Percentiles rank a stretch among this genome's conserved stretches.
Evolutionary conservation across 1,139 yeast genomes (phyloP).

Genomic region (Diutina siamensis): DNA sequence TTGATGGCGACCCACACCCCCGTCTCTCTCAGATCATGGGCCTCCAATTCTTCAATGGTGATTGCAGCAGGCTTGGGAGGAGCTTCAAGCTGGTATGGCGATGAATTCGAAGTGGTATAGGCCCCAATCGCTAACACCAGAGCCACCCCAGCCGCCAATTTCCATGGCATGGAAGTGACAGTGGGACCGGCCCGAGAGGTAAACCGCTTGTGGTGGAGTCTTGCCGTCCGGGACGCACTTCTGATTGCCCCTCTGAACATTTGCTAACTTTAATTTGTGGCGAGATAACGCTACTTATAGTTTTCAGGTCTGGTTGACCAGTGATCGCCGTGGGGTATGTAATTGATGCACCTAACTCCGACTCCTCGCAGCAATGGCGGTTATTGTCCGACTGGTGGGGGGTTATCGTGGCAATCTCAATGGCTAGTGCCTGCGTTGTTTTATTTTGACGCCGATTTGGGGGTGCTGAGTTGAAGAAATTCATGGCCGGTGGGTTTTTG

Average conservation of each 20-base stretch:
- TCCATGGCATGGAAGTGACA: not conserved
- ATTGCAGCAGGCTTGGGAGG: slow-evolving; percentile 10
- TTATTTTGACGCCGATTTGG: too few species aligned
- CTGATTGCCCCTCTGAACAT: not conserved
- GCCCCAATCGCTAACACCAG: not conserved
- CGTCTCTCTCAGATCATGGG: slow-evolving; percentile 8
- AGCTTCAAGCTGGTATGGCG: not conserved
- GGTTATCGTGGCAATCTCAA: not conserved
- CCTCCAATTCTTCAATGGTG: slow-evolving; percentile 9
- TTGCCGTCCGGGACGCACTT: not conserved
- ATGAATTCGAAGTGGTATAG: not conserved
- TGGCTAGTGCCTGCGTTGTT: too few species aligned
- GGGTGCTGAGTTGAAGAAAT: too few species aligned
- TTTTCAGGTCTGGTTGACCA: not conserved
- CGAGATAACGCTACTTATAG: not conserved
- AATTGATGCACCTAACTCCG: not conserved
- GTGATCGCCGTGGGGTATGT: not conserved
- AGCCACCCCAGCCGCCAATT: not conserved
- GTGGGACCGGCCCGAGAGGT: not conserved
- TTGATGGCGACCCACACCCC: slow-evolving; percentile 19
- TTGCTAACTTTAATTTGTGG: not conserved
- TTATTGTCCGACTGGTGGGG: not conserved
- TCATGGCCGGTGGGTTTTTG: too few species aligned
- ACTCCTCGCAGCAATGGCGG: not conserved
- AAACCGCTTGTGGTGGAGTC: not conserved